Conservation (phyloP, 306 rosid species). For the Vicia faba region DNA sequence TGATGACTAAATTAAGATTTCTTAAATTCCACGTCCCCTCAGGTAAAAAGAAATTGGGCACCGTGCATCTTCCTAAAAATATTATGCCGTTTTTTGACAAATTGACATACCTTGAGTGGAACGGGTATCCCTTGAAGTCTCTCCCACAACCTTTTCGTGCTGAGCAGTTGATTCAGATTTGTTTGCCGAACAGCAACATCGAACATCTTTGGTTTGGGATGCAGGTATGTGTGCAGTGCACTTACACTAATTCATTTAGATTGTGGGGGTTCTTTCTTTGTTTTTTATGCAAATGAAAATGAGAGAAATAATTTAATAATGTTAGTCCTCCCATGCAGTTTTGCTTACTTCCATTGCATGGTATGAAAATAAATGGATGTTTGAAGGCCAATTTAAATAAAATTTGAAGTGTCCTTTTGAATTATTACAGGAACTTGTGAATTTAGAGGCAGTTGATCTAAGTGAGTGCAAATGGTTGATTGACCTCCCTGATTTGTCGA, state of each 20-base stretch:
- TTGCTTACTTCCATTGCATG: background rate
- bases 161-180: slow-evolving; percentile 13
- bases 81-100: slow-evolving; percentile 9
- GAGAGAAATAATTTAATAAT: background rate
- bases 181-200: slow-evolving; percentile 4
- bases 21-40: background rate
- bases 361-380: background rate
- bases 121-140: slow-evolving; percentile 10
- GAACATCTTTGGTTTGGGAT: slow-evolving; percentile 26
- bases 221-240: slow-evolving; percentile 3
- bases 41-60: background rate
- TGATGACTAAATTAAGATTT: slow-evolving; percentile 26
- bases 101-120: slow-evolving; percentile 20
- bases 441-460: slow-evolving; percentile 10
- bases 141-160: slow-evolving; percentile 19
- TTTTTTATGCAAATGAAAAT: background rate
- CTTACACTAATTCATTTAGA: slow-evolving; percentile 8
- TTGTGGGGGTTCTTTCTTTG: background rate
- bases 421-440: slow-evolving; percentile 21
- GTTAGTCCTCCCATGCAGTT: background rate
- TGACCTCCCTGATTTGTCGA: slow-evolving; percentile 30
- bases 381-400: background rate
- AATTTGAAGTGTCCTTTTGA: background rate
- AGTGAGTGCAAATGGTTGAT: background rate
- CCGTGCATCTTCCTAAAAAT: background rate